phyloP scores from a whole-genome alignment of 108 stramenopile genomes.

The Fistulifera solaris region DNA sequence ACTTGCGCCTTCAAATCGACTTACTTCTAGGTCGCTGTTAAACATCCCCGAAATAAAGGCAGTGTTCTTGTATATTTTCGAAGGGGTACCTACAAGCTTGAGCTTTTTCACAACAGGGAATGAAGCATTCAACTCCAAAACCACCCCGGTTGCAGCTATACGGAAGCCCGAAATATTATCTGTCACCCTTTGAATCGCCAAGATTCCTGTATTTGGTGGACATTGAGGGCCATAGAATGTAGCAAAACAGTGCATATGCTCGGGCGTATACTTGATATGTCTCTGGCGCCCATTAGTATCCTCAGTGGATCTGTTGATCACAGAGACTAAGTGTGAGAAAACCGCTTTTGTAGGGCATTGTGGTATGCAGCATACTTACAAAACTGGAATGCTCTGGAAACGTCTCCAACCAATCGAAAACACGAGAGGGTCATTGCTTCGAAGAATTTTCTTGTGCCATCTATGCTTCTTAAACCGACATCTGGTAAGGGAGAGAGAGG shows the following conservation, averaged over 20 bases:
- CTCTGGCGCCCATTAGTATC: slow-evolving; percentile 36
- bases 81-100: slow-evolving; percentile 95
- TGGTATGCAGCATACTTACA: neutral
- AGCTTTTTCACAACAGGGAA: slow-evolving; percentile 96
- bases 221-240: slow-evolving; percentile 92
- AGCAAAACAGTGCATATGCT: slow-evolving; percentile 98
- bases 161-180: slow-evolving; percentile 82
- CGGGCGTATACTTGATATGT: slow-evolving; percentile 97
- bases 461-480: slow-evolving; percentile 95
- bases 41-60: slow-evolving; percentile 99
- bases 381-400: slow-evolving; percentile 91
- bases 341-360: slow-evolving; percentile 61
- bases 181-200: slow-evolving; percentile 84
- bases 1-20: slow-evolving; percentile 87
- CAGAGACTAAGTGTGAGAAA: slow-evolving; percentile 14
- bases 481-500: slow-evolving; percentile 72
- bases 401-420: slow-evolving; percentile 96
- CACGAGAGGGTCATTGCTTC: slow-evolving; percentile 92
- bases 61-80: slow-evolving; percentile 94
- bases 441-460: slow-evolving; percentile 91
- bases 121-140: slow-evolving; percentile 87
- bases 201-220: slow-evolving; percentile 93
- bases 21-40: slow-evolving; percentile 95
- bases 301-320: slow-evolving; percentile 33
- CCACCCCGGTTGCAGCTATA: slow-evolving; percentile 89